Percentiles rank a stretch among this genome's conserved stretches.
phyloP scores from a whole-genome alignment of 78 protist species.

The Planoprotostelium fungivorum region DNA sequence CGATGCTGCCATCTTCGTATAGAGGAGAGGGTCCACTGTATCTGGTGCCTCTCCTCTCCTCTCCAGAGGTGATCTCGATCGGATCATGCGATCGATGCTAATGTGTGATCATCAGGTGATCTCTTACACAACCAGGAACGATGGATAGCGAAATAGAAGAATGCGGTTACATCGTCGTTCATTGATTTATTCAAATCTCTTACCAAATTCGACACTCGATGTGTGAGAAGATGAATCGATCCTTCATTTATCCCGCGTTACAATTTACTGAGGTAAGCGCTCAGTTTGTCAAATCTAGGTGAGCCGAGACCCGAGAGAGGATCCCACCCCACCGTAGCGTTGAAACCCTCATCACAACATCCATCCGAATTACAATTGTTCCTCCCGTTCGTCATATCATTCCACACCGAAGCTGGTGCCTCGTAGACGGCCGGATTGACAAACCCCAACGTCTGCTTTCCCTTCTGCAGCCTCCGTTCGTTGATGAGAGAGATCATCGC shows the following conservation, averaged over 20 bases:
- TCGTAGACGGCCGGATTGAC: constrained; percentile 66
- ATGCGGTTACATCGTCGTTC: too few relatives aligned
- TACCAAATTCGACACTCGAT: too few relatives aligned
- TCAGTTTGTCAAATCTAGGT: constrained; percentile 7
- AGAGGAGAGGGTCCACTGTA: too few relatives aligned
- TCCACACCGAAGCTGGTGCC: constrained; percentile 7
- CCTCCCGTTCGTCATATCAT: constrained; percentile 42
- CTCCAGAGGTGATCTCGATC: background rate
- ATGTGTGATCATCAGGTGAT: too few relatives aligned
- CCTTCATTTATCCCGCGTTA: too few relatives aligned
- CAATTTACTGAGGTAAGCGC: constrained; percentile 24
- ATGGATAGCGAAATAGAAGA: too few relatives aligned
- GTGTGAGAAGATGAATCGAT: too few relatives aligned
- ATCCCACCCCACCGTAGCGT: constrained; percentile 65
- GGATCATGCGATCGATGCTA: too few relatives aligned
- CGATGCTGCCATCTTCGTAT: background rate
- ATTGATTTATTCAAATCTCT: too few relatives aligned
- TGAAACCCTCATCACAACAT: constrained; percentile 27
- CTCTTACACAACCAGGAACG: too few relatives aligned
- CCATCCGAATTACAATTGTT: constrained; percentile 15
- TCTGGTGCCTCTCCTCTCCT: background rate
- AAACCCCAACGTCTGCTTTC: constrained; percentile 58
- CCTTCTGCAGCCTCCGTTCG: constrained; percentile 10
- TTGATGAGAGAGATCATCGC: constrained; percentile 54
- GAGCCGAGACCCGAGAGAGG: constrained; percentile 47